Evolutionary conservation across 164 flowering plant genomes (phyloP).

Genomic region (Tetracentron sinense): DNA sequence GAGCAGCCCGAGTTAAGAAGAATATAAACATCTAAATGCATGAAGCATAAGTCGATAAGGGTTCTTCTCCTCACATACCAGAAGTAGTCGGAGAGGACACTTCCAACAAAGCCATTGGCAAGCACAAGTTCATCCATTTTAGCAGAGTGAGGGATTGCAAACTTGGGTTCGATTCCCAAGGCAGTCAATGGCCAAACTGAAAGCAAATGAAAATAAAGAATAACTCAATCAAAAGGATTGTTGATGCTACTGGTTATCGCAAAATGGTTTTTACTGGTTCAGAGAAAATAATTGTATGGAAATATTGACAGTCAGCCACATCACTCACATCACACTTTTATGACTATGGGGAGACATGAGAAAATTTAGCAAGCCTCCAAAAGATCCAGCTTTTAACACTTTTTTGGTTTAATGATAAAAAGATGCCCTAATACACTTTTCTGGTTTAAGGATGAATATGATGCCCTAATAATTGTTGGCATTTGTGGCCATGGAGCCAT

Average conservation of each 20-base stretch:
- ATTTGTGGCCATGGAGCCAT: too few species aligned
- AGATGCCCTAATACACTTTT: too few species aligned
- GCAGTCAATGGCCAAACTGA: slow-evolving; percentile 95
- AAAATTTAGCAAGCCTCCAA: too few species aligned
- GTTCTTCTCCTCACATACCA: slow-evolving; percentile 46
- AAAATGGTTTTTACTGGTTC: too few species aligned
- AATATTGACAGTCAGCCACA: too few species aligned
- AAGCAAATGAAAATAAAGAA: slow-evolving; percentile 8
- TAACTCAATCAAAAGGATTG: neutral
- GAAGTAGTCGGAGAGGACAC: slow-evolving; percentile 95
- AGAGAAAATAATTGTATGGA: too few species aligned
- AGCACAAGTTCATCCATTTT: slow-evolving; percentile 85
- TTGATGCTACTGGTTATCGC: neutral
- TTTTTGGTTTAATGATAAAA: too few species aligned
- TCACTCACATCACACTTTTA: too few species aligned
- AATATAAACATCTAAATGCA: neutral
- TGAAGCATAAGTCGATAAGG: neutral
- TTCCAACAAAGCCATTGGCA: slow-evolving; percentile 92
- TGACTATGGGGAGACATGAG: too few species aligned
- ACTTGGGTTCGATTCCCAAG: slow-evolving; percentile 94
- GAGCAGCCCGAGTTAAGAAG: slow-evolving; percentile 4
- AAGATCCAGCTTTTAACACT: too few species aligned
- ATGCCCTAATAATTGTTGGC: too few species aligned
- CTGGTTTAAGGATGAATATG: too few species aligned
- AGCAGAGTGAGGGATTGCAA: slow-evolving; percentile 76